Evolutionary conservation across 2,329 filamentous ascomycete genomes (phyloP), one percentile per base, ranked within the genome.

Genomic region (Dactylellina haptotyla): DNA sequence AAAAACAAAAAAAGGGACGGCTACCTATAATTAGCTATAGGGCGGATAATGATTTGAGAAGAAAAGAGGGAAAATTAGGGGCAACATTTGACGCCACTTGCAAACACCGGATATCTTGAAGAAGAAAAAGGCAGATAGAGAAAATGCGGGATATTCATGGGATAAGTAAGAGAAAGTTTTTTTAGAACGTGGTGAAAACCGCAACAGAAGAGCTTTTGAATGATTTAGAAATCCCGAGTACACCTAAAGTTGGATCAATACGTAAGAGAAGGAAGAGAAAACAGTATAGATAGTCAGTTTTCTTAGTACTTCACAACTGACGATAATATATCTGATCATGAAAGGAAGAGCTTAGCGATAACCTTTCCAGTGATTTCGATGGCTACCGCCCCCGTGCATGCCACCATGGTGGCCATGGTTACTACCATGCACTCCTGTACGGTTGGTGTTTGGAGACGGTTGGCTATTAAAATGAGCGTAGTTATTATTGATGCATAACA

Each of bases 401-500:
- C 56, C 56, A n/a, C 57, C 30, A 16, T 72, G 61, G 23, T 65
- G 67, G 34, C 67, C 39, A 20, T 72, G 67, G n/a, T 54, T 26
- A 18, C 45, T 10, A 4, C 65, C 48, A 18, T 70, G 65, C n/a
- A 32, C 14, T 28, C 57, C 45, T n/a, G 51, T 4, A 32, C 67
- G 67, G 20, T 32, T 56, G 2, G 59, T 5, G 10, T 30, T 43
- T 14, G 51, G 54, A 5, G 25, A 32, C n/a, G 46, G 53, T 30
- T 72, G 59, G 14, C 53, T 37, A 28, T 58, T 64, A 20, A 54
- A 65, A 23, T 72, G 20, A 28, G 53, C 58, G 32, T 54, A 74
- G 23, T 74, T 74, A 26, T 74, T 66, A 23, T 98, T 98, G 83
- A 92, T 96, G 84, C 96, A 99, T 62, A 99, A 90, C 94, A 99